These are phyloP conservation scores for Globisporangium orthogonon DNA, from an alignment of 352 stramenopile genomes.

Conservation along the genomic window DNA sequence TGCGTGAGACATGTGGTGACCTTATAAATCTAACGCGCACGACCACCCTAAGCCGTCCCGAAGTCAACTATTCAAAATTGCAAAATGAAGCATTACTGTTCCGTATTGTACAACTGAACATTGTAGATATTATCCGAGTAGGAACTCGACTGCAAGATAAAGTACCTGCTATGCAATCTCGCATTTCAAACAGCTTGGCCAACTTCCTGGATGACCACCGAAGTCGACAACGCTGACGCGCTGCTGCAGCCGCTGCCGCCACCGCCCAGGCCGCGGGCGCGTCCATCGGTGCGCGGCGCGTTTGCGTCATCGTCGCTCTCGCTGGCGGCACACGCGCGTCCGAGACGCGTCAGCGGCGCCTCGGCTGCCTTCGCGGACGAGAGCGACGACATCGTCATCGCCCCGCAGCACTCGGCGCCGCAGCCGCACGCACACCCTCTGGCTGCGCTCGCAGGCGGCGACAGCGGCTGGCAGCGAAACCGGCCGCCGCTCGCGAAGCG, in stretches of 20 bases:
- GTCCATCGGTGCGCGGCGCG: slow-evolving; percentile 11
- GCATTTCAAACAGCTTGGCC: too few relatives aligned
- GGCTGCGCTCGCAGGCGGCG: slow-evolving; percentile 15
- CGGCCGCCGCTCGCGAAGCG: slow-evolving; percentile 20
- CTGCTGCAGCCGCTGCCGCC: slow-evolving; percentile 42
- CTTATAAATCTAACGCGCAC: too few relatives aligned
- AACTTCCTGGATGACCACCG: not conserved
- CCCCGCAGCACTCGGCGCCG: slow-evolving; percentile 26
- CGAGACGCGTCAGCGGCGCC: not conserved
- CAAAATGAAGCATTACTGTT: too few relatives aligned
- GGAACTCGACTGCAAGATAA: too few relatives aligned
- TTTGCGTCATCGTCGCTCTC: not conserved
- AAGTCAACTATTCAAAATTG: too few relatives aligned
- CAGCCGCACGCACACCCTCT: slow-evolving; percentile 53
- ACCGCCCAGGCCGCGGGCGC: slow-evolving; percentile 29
- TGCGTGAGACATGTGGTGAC: too few relatives aligned
- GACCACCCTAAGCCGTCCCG: too few relatives aligned
- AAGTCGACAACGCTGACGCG: slow-evolving; percentile 18
- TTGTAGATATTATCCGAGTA: too few relatives aligned
- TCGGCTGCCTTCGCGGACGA: not conserved
- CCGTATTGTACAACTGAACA: too few relatives aligned
- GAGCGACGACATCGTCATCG: slow-evolving; percentile 21
- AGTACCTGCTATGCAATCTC: too few relatives aligned
- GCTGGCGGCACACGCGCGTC: not conserved
- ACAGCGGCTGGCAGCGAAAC: not conserved